These are phyloP conservation scores for Coix lacrymajobi DNA, from an alignment of 176 grass and related monocot species.

Conservation along the genomic window DNA sequence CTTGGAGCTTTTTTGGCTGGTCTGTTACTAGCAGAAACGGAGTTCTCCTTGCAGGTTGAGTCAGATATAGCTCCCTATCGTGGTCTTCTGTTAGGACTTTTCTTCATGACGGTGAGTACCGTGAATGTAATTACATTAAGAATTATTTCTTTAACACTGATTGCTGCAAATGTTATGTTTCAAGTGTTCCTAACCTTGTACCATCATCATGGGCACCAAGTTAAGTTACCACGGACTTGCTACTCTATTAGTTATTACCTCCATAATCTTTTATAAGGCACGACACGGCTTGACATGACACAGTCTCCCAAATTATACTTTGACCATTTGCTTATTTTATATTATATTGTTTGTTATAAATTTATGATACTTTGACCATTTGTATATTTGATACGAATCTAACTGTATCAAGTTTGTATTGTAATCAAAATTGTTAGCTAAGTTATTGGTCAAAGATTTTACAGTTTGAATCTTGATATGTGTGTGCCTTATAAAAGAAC, in stretches of 20 bases:
- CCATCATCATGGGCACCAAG: background rate
- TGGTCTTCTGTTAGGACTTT: constrained; percentile 92
- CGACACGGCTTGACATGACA: background rate
- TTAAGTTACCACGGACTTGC: background rate
- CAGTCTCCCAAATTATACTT: background rate
- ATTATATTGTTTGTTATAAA: background rate
- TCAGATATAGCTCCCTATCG: constrained; percentile 99
- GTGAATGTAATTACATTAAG: background rate
- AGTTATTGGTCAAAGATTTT: background rate
- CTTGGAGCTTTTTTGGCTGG: constrained; percentile 99
- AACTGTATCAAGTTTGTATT: no score
- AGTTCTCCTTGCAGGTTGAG: constrained; percentile 99
- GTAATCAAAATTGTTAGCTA: background rate
- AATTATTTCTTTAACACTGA: background rate
- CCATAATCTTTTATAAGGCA: background rate
- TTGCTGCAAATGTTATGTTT: constrained; percentile 18
- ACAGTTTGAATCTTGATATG: background rate
- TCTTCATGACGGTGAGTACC: constrained; percentile 95
- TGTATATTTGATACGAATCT: background rate
- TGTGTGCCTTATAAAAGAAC: no score
- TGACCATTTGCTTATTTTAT: background rate
- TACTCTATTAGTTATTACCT: constrained; percentile 8
- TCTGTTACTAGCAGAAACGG: constrained; percentile 93
- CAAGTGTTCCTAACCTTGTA: background rate
- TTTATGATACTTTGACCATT: background rate